Evolutionary conservation across 2,329 filamentous ascomycete genomes (phyloP), one percentile per base, ranked within the genome.

Genomic region (Xylariaceae sp.): DNA sequence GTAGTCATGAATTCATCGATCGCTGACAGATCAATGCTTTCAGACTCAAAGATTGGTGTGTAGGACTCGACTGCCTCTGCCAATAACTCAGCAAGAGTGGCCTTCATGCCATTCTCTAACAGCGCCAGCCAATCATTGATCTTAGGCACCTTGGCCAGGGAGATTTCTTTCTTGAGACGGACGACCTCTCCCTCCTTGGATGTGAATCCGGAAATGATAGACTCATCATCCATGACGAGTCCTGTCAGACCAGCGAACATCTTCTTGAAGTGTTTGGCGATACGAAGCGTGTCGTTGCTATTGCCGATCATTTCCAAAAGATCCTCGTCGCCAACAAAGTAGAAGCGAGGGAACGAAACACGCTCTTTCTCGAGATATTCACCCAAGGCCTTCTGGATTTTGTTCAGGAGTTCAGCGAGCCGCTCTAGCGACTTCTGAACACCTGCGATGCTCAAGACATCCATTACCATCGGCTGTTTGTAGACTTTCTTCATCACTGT

Each of bases 401-500:
- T 97, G 81, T 96, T 95, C 49, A 99, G 80, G 59, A 97, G 78
- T 66, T 99, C 94, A n/a, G 92, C 92, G 46, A 99, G 77, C 59
- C 94, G 86, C 72, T 99, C 95, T 6, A 99, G 74, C 2, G 91
- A 96, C 68, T 96, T 96, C 64, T 99, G 94, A 0, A 96, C 90
- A 42, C 94, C 94, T 11, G 90, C 87, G 50, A 99, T 99, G 58
- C 90, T 90, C 49, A 99, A 83, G 2, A 99, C 92, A 66, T 99
- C 95, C 41, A 99, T 81, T 6, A 99, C 90, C 61, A 91, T 94
- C 0, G 94, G 92, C 45, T 92, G 91, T 68, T 96, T 95, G 72
- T 95, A 92, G 40, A 97, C 94, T 69, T 97, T 99, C 75, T 97
- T 97, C 89, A 99, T 96, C 38, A 99, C 90, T n/a, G 90, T 85